phyloP scores from a whole-genome alignment of 345 rosid genomes.

The Ricinus communis region DNA sequence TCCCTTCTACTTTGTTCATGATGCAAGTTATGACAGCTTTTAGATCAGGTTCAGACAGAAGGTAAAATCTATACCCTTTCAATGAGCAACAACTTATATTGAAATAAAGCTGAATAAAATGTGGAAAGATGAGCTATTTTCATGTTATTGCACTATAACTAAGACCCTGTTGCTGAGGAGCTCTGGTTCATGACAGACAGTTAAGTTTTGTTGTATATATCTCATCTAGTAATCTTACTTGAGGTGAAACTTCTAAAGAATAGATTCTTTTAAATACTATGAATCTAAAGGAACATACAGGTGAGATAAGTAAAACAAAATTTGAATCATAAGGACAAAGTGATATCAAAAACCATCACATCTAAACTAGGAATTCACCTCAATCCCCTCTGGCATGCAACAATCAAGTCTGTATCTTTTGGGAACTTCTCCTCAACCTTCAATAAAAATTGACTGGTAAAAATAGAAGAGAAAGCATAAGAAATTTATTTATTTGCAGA shows the following conservation, averaged over 20 bases:
- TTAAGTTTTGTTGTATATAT: not conserved
- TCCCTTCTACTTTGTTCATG: not conserved
- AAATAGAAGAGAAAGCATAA: conserved; percentile 22
- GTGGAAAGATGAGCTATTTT: not conserved
- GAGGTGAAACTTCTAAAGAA: not conserved
- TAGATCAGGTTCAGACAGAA: too few relatives aligned
- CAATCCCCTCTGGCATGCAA: conserved; percentile 93
- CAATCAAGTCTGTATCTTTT: conserved; percentile 74
- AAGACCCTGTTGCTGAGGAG: not conserved
- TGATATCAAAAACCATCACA: not conserved
- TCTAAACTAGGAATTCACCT: conserved; percentile 46
- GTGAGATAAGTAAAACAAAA: not conserved
- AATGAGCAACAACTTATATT: not conserved
- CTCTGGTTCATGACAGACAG: not conserved
- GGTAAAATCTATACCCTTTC: not conserved
- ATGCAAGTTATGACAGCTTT: not conserved
- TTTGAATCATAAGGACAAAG: not conserved
- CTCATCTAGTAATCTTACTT: not conserved
- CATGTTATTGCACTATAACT: not conserved
- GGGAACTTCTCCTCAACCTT: conserved; percentile 77
- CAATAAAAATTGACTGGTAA: conserved; percentile 58
- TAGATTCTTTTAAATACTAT: conserved; percentile 1
- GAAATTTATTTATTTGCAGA: conserved; percentile 7
- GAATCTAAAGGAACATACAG: not conserved
- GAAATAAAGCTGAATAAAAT: not conserved